A percentile compares a stretch with the other conserved stretches of the same genome.
Evolutionary conservation across 164 flowering plant species (phyloP).

Genomic region (Nymphaea thermarum): DNA sequence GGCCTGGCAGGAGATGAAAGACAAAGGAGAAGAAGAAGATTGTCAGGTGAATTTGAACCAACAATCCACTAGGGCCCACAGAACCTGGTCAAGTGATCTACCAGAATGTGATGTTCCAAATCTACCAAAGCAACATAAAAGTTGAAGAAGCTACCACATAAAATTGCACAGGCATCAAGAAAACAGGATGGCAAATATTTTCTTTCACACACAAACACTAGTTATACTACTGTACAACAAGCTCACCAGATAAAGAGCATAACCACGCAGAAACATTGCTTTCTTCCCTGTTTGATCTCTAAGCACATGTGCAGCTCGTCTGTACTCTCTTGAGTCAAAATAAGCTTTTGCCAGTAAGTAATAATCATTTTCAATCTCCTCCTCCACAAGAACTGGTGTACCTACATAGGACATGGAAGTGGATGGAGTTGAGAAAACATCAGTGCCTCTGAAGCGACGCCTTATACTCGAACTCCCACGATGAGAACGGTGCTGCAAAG

Average conservation of each 20-base stretch:
- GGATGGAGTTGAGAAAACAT: slow-evolving; percentile 43
- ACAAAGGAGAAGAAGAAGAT: too few species aligned
- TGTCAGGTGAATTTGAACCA: too few species aligned
- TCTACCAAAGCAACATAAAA: too few species aligned
- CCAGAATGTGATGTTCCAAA: too few species aligned
- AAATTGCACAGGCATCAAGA: too few species aligned
- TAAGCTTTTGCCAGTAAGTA: slow-evolving; percentile 79
- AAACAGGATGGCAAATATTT: too few species aligned
- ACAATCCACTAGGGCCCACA: too few species aligned
- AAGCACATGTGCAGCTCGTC: slow-evolving; percentile 84
- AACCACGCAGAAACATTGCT: slow-evolving; percentile 78
- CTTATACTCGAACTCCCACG: slow-evolving; percentile 68
- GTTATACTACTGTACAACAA: background rate
- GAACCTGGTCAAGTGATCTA: too few species aligned
- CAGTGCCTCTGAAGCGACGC: slow-evolving; percentile 23
- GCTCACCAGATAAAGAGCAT: slow-evolving; percentile 80
- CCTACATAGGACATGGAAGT: slow-evolving; percentile 51
- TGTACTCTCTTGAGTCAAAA: slow-evolving; percentile 80
- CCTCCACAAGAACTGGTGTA: slow-evolving; percentile 62
- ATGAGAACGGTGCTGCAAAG: slow-evolving; percentile 62
- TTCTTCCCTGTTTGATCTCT: slow-evolving; percentile 74
- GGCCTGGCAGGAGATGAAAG: too few species aligned
- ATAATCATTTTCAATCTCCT: slow-evolving; percentile 48
- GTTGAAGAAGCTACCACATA: too few species aligned
- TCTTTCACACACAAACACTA: background rate